Base-by-base conservation (phyloP, 805 yeast genomes). In the Cyberlindnera suaveolens region DNA sequence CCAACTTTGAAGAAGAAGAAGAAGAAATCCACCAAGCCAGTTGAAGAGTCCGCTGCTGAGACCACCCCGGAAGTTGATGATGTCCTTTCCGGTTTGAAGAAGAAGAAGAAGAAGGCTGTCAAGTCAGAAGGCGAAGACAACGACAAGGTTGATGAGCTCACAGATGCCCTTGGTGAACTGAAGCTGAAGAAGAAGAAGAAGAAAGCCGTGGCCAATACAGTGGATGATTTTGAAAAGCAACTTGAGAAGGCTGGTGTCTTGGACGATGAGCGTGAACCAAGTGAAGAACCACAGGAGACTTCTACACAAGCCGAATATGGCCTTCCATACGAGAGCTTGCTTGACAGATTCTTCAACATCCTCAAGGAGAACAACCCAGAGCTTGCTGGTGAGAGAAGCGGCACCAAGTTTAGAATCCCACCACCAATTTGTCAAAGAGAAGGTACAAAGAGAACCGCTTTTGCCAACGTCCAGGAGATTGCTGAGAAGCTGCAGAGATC, bases 341-440 rank as follows among this genome's bases (percentile, higher is more conserved):
- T 93, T 58, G 75, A 83, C 42, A 78, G 99, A 64, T 93, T 93
- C 64, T 93, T 90, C 72, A 67, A 70, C 42, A 82, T 91, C 48
- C 75, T 93, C 61, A 88, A 86, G 59, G 82, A 87, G 50, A 91
- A 91, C 70, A 93, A 93, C 71, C 99, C 99, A 49, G 99, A 93
- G 67, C 78, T 93, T 60, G 99, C 98, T 36, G 97, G 97, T 63
- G 98, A 91, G 64, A 82, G 95, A 67, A 75, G 86, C 27, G 91
- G 95, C 34, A 80, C 88, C 42, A 90, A 91, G 69, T 84, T 90
- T 70, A 85, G 91, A 75, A 89, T 93, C 59, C 99, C 99, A 40
- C 98, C 98, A 35, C 99, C 99, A 49, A 75, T 84, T 52, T 93
- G 95, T 66, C 84, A 83, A 66, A 89, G 99, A 73, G 99, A 93